Conservation (phyloP, 257 asterid genomes). For the Solanum megistacrolobum region DNA sequence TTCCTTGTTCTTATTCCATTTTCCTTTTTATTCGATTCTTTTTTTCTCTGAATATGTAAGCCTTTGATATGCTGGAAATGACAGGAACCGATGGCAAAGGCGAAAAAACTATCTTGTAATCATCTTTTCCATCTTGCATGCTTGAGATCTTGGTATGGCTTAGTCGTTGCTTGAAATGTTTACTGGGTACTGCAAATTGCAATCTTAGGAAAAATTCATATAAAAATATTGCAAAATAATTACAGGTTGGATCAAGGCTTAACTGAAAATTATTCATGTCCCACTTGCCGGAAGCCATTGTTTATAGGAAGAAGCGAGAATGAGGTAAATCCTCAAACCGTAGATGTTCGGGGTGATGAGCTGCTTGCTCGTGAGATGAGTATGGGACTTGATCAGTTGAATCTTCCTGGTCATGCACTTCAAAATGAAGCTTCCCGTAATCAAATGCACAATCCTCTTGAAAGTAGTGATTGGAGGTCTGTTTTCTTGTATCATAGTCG, state of each 20-base stretch:
- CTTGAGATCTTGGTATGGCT: slow-evolving; percentile 86
- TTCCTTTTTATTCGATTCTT: not conserved
- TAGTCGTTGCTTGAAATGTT: not conserved
- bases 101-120: slow-evolving; percentile 81
- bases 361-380: slow-evolving; percentile 89
- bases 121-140: slow-evolving; percentile 91
- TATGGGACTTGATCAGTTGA: slow-evolving; percentile 56
- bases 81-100: slow-evolving; percentile 98
- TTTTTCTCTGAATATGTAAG: slow-evolving; percentile 12
- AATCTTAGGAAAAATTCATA: not conserved
- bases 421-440: slow-evolving; percentile 48
- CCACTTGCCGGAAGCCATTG: slow-evolving; percentile 93
- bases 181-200: not conserved
- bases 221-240: slow-evolving; percentile 5
- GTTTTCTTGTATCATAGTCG: not conserved
- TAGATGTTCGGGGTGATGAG: slow-evolving; percentile 69
- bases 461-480: slow-evolving; percentile 55
- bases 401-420: slow-evolving; percentile 52
- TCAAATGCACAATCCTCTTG: slow-evolving; percentile 48
- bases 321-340: slow-evolving; percentile 29
- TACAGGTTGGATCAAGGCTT: slow-evolving; percentile 87
- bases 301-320: slow-evolving; percentile 46
- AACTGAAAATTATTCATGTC: slow-evolving; percentile 85
- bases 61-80: slow-evolving; percentile 9
- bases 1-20: not conserved